A percentile compares a stretch with the other conserved stretches of the same genome.
These are phyloP conservation scores for Candida dubliniensis DNA, from an alignment of 1,139 yeast species.

Conservation along the genomic window DNA sequence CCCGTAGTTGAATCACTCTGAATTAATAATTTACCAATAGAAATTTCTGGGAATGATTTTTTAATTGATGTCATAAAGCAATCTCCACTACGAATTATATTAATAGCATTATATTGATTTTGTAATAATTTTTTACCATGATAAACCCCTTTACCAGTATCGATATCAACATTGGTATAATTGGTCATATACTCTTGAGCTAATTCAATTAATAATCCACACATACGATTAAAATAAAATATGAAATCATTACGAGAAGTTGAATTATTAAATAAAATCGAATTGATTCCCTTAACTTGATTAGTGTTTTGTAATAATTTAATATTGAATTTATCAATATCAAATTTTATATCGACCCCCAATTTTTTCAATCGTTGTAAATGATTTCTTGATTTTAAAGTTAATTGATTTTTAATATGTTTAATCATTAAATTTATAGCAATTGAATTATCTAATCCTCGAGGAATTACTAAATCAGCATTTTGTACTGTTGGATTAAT, in stretches of 20 bases:
- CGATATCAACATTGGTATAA: conserved; percentile 30
- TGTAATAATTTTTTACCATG: conserved; percentile 39
- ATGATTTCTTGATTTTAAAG: conserved; percentile 65
- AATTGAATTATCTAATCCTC: conserved; percentile 78
- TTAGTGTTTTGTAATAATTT: conserved; percentile 55
- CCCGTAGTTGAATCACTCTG: conserved; percentile 89
- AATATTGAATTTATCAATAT: conserved; percentile 29
- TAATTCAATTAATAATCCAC: conserved; percentile 62
- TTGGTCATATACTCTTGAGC: conserved; percentile 55
- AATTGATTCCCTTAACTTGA: conserved; percentile 71
- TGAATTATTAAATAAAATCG: conserved; percentile 58
- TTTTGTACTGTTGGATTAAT: conserved; percentile 75
- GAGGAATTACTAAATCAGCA: conserved; percentile 86
- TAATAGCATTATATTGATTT: conserved; percentile 66
- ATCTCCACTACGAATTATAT: conserved; percentile 88
- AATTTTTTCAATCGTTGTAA: conserved; percentile 55
- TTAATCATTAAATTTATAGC: conserved; percentile 79
- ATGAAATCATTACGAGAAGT: conserved; percentile 75
- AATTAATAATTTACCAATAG: conserved; percentile 79
- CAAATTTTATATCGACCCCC: conserved; percentile 42
- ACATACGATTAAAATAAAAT: conserved; percentile 80
- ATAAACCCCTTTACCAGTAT: conserved; percentile 46
- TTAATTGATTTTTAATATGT: conserved; percentile 75
- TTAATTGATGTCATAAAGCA: conserved; percentile 80
- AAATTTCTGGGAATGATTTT: conserved; percentile 72